phyloP scores from a whole-genome alignment of 441 rosid genomes.

The Arabidopsis lyrata region DNA sequence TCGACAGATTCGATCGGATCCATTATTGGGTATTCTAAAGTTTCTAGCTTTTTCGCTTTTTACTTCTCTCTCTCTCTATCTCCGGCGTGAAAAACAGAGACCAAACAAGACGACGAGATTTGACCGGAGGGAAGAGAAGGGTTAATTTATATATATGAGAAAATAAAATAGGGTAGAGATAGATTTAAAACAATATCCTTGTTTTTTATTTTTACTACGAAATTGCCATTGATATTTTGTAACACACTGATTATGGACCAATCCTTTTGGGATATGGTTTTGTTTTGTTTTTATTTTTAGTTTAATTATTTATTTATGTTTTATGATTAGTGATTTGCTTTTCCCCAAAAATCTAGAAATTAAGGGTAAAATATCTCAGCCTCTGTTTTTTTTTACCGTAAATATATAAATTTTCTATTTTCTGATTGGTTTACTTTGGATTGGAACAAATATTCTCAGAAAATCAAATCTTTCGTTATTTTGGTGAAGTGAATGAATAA shows the following conservation, averaged over 20 bases:
- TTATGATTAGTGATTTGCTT: conserved; percentile 9
- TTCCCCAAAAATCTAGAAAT: conserved; percentile 3
- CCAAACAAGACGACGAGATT: conserved; percentile 36
- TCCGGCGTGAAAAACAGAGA: conserved; percentile 36
- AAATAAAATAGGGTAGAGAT: conserved; percentile 10
- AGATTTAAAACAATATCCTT: conserved; percentile 20
- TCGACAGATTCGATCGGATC: conserved; percentile 58
- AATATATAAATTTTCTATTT: background rate
- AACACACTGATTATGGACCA: conserved; percentile 14
- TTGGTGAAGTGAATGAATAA: background rate
- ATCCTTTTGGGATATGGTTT: conserved; percentile 25
- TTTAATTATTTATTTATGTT: background rate
- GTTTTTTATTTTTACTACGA: conserved; percentile 11
- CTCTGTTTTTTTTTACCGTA: background rate
- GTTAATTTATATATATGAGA: conserved; percentile 1
- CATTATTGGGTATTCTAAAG: conserved; percentile 45
- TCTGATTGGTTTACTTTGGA: background rate
- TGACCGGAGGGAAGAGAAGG: conserved; percentile 33
- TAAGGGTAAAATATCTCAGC: background rate
- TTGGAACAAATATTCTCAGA: background rate
- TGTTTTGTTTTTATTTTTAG: background rate
- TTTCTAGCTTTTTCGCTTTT: conserved; percentile 2
- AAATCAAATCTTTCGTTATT: background rate
- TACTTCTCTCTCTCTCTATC: conserved; percentile 6
- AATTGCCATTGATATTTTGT: conserved; percentile 26